phyloP scores from a whole-genome alignment of 2,329 filamentous ascomycete species.

The Cytospora mali region DNA sequence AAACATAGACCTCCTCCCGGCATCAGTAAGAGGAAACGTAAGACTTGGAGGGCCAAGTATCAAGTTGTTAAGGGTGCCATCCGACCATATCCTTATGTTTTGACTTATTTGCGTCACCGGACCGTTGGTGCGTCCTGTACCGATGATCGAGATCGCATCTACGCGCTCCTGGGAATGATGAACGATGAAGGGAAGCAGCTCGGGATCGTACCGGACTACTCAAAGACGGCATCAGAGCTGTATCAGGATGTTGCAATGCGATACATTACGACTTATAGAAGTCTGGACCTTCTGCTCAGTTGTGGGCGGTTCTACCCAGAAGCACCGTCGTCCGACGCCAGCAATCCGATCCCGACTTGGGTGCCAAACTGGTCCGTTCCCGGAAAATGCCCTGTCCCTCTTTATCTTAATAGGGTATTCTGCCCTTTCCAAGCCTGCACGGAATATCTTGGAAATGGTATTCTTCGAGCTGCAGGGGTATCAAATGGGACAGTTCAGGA shows the following conservation, averaged over 20 bases:
- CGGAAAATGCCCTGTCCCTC: background rate
- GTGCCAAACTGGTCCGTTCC: background rate
- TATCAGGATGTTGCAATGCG: background rate
- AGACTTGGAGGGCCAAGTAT: background rate
- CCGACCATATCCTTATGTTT: background rate
- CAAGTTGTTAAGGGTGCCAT: background rate
- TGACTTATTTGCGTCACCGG: background rate
- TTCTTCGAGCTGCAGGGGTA: background rate
- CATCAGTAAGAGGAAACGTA: background rate
- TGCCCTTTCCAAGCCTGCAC: background rate
- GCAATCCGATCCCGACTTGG: background rate
- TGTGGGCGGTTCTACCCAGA: background rate
- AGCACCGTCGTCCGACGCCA: background rate
- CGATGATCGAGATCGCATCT: slow-evolving; percentile 8
- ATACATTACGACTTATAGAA: background rate
- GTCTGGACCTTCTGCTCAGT: background rate
- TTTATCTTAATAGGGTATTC: background rate
- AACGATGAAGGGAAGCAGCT: background rate
- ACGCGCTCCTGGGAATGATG: slow-evolving; percentile 1
- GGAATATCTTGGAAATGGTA: background rate
- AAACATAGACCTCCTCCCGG: background rate
- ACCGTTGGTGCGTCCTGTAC: background rate
- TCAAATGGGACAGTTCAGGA: background rate
- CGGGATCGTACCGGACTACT: background rate
- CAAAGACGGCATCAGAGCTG: background rate